Evolutionary conservation across 2,329 filamentous ascomycete genomes (phyloP), one percentile per base, ranked within the genome.

Genomic region (Blastomyces percursus): DNA sequence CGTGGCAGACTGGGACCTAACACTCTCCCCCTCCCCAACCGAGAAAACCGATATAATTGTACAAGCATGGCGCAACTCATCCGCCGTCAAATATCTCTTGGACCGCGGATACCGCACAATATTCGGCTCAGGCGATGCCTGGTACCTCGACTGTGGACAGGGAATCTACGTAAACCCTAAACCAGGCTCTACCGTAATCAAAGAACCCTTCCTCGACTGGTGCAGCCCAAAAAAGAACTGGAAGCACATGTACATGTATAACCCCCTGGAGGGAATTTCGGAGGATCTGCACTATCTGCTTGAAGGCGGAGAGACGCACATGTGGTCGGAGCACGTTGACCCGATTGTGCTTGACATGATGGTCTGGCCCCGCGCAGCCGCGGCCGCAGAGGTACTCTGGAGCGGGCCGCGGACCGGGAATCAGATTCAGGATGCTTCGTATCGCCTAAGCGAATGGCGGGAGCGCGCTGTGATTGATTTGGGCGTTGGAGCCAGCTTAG

Each of bases 261-360:
- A 96, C 71, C 91, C 91, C 0, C 77, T 86, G 3, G 80, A 77
- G 2, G 84, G 83, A 55, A 79, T 96, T 4, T 82, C 86, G 0
- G 76, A 75, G 11, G 80, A 85, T 32, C 74, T 84, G 52, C 83
- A 84, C 32, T 80, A 86, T 70, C 81, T 90, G 14, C 86, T 96
- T 2, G 74, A 94, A 9, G 91, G 91, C 54, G 91, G 90, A 32
- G 91, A 96, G 77, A 84, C 87, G 19, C 88, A 89, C 62, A 83
- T 91, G 63, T 96, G 90, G 90, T 83, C 82, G 66, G 91, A 96
- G 71, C 82, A 85, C 77, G 87, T 87, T 7, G 91, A 96, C 74
- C 76, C 84, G 2, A 77, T 84, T n/a, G 91, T 87, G 71, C 73
- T 96, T 16, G 90, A 96, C 76, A 78, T 78, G 44, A 84, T 89